Conservation (phyloP, 176 grass and related monocot genomes). For the Phoenix roebelenii region DNA sequence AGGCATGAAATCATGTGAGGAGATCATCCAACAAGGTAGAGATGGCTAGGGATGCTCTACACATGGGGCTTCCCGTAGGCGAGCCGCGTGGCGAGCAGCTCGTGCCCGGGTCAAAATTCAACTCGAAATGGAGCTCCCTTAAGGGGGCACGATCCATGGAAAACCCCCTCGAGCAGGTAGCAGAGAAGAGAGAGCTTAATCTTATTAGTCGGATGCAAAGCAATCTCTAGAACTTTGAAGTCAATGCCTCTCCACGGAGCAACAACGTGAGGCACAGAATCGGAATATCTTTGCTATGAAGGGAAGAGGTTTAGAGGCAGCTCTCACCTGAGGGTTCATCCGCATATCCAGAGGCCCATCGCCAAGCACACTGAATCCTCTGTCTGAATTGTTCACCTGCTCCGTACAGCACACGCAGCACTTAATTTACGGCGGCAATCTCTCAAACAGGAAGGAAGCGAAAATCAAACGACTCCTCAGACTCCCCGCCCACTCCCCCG, state of each 20-base stretch:
- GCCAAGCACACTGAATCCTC: slow-evolving; percentile 72
- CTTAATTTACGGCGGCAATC: neutral
- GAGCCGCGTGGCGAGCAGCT: no score
- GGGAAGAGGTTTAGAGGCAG: neutral
- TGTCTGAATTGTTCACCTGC: slow-evolving; percentile 50
- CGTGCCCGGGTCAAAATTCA: neutral
- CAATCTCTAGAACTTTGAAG: no score
- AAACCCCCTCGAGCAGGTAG: neutral
- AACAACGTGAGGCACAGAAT: no score
- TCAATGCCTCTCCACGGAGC: no score
- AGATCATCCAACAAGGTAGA: no score
- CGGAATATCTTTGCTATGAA: no score
- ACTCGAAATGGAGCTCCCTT: neutral
- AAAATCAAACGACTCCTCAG: neutral
- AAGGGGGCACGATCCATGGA: neutral
- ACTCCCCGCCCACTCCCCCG: no score
- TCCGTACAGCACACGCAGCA: neutral
- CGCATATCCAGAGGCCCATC: slow-evolving; percentile 94
- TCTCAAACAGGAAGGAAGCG: slow-evolving; percentile 9
- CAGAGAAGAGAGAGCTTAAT: no score
- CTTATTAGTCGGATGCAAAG: no score
- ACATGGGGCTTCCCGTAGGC: no score
- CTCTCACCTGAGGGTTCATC: slow-evolving; percentile 78
- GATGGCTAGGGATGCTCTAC: no score
- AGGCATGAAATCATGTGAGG: no score